Percentiles rank a stretch among this genome's conserved stretches.
These are phyloP conservation scores for Apiospora rasikravindrae DNA, from an alignment of 2,329 filamentous ascomycete genomes.

Conservation along the genomic window DNA sequence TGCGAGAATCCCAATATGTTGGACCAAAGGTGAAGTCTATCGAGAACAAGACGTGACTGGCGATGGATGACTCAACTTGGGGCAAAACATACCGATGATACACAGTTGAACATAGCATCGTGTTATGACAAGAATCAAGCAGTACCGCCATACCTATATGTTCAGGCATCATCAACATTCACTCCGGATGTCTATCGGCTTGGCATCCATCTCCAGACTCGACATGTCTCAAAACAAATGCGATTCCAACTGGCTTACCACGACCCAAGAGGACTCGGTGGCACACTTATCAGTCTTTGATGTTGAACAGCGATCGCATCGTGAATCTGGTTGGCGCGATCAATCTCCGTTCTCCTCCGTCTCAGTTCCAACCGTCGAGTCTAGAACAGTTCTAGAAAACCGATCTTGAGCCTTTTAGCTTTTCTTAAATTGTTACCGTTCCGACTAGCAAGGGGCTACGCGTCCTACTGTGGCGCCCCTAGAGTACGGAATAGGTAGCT, in stretches of 20 bases:
- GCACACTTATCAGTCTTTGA: not conserved
- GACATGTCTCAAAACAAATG: not conserved
- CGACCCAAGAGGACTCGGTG: not conserved
- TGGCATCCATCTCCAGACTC: not conserved
- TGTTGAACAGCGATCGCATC: not conserved
- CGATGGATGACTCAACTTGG: not conserved
- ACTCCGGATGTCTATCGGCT: not conserved
- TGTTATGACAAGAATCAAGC: not conserved
- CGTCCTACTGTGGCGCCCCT: not conserved
- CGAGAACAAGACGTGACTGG: not conserved
- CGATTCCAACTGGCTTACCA: not conserved
- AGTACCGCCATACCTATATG: not conserved
- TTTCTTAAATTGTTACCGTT: not conserved
- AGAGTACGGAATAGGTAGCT: not conserved
- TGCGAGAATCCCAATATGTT: not conserved
- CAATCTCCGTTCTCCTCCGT: not conserved
- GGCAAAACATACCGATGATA: not conserved
- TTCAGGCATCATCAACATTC: not conserved
- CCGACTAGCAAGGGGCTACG: conserved; percentile 13
- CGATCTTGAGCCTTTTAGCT: not conserved
- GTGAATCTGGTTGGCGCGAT: not conserved
- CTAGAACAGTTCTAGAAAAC: conserved; percentile 13
- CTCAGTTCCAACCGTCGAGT: not conserved
- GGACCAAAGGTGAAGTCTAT: not conserved
- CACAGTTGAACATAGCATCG: not conserved